phyloP scores from a whole-genome alignment of 2,329 filamentous ascomycete genomes.

The Verticillium albo-atrum region DNA sequence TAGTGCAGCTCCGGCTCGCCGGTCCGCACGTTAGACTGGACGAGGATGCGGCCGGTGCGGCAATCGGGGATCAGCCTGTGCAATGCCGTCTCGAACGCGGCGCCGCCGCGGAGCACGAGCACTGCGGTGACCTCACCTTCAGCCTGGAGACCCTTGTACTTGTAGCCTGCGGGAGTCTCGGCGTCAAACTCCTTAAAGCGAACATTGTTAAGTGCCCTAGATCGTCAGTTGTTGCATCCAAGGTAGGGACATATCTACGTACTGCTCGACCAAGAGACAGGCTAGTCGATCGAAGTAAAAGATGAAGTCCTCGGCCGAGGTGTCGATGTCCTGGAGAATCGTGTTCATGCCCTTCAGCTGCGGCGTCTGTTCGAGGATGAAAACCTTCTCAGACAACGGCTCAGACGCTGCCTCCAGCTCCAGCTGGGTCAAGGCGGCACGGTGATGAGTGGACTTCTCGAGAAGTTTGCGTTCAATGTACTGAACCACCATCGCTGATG shows the following conservation, averaged over 20 bases:
- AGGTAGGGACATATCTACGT: slow-evolving; percentile 19
- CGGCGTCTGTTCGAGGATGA: slow-evolving; percentile 68
- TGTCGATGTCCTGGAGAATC: slow-evolving; percentile 76
- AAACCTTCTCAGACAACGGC: slow-evolving; percentile 69
- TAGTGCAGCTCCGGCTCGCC: slow-evolving; percentile 94
- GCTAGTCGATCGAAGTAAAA: slow-evolving; percentile 95
- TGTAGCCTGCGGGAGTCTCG: slow-evolving; percentile 63
- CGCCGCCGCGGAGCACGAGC: slow-evolving; percentile 82
- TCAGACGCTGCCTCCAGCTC: slow-evolving; percentile 68
- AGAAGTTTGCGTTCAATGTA: slow-evolving; percentile 85
- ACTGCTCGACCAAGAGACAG: slow-evolving; percentile 78
- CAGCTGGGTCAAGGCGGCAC: slow-evolving; percentile 71
- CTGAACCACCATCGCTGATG: slow-evolving; percentile 80
- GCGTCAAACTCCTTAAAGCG: slow-evolving; percentile 62
- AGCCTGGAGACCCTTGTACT: slow-evolving; percentile 67
- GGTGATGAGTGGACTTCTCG: slow-evolving; percentile 80
- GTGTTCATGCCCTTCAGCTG: slow-evolving; percentile 89
- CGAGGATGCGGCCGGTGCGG: slow-evolving; percentile 80
- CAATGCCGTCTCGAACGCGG: slow-evolving; percentile 81
- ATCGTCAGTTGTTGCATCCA: background rate
- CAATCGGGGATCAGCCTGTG: slow-evolving; percentile 91
- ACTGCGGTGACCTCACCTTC: slow-evolving; percentile 79
- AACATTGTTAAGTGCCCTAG: slow-evolving; percentile 71
- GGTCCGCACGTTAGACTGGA: slow-evolving; percentile 80
- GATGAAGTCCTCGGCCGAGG: slow-evolving; percentile 83